Evolutionary conservation across 176 grass and related monocot genomes (phyloP).

Genomic region (Bolboschoenus planiculmis): DNA sequence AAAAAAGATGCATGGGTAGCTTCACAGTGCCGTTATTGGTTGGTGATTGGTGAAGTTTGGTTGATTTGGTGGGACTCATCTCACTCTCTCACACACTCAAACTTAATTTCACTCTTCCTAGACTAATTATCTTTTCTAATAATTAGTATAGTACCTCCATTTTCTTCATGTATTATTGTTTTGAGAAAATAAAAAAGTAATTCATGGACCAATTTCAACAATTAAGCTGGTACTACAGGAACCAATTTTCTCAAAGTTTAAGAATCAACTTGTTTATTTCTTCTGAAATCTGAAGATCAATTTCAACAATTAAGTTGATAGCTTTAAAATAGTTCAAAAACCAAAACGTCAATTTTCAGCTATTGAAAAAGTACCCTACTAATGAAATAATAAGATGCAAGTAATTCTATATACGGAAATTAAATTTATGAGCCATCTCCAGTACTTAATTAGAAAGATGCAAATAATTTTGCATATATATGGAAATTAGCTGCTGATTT

Average conservation of each 20-base stretch:
- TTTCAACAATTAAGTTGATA: too few species aligned
- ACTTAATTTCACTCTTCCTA: background rate
- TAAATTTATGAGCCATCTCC: background rate
- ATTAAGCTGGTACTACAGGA: too few species aligned
- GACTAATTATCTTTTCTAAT: background rate
- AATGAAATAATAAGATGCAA: background rate
- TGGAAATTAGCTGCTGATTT: background rate
- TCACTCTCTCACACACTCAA: background rate
- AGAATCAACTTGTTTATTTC: too few species aligned
- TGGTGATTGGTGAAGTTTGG: constrained; percentile 17
- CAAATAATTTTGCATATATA: background rate
- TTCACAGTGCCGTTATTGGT: constrained; percentile 18
- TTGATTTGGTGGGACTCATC: constrained; percentile 14
- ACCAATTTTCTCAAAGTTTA: too few species aligned
- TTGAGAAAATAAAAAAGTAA: background rate
- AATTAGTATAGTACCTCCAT: background rate
- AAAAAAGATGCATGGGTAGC: background rate
- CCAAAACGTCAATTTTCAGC: too few species aligned
- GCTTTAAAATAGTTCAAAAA: too few species aligned
- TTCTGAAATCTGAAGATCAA: too few species aligned
- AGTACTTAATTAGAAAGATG: background rate
- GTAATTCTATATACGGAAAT: background rate
- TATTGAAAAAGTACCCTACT: too few species aligned
- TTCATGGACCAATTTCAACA: too few species aligned
- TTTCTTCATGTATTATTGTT: background rate